Percentiles rank a stretch among this genome's conserved stretches.
phyloP scores from a whole-genome alignment of 805 yeast species.

The Diddensiella santjacobensis region DNA sequence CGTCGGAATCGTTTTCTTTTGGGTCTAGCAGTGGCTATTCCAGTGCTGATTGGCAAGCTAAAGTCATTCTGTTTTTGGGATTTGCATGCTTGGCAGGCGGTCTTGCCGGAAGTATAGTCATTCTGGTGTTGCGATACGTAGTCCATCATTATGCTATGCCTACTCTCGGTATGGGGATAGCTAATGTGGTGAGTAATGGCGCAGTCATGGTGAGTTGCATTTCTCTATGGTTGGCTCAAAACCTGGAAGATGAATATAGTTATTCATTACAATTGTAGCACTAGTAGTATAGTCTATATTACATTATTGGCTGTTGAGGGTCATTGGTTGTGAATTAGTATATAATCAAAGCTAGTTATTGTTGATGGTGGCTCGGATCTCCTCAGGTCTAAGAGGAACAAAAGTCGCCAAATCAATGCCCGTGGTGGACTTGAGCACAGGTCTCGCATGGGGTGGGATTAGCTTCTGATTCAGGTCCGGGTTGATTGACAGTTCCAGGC shows the following conservation, averaged over 20 bases:
- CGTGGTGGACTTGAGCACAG: conserved; percentile 39
- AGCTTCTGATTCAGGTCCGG: conserved; percentile 39
- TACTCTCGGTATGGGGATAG: conserved; percentile 89
- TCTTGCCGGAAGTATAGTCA: conserved; percentile 85
- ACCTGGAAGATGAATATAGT: conserved; percentile 92
- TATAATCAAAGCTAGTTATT: conserved; percentile 3
- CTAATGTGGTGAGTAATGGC: conserved; percentile 76
- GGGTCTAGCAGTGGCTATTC: conserved; percentile 34
- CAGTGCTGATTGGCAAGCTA: conserved; percentile 84
- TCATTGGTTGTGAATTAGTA: no score
- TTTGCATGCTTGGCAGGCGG: conserved; percentile 93
- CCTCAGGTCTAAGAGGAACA: conserved; percentile 46
- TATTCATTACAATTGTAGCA: conserved; percentile 73
- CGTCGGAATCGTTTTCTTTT: conserved; percentile 38
- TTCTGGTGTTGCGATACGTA: conserved; percentile 77
- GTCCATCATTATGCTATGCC: conserved; percentile 78
- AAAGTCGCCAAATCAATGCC: conserved; percentile 50
- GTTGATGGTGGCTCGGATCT: conserved; percentile 20
- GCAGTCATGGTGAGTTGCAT: conserved; percentile 86
- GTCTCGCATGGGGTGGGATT: conserved; percentile 38
- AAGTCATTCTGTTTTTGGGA: conserved; percentile 85
- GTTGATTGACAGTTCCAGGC: conserved; percentile 49
- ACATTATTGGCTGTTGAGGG: not conserved
- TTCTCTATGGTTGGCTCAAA: conserved; percentile 88
- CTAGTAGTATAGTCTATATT: not conserved